phyloP scores from a whole-genome alignment of 2,329 filamentous ascomycete genomes.

The Exophiala oligosperma region DNA sequence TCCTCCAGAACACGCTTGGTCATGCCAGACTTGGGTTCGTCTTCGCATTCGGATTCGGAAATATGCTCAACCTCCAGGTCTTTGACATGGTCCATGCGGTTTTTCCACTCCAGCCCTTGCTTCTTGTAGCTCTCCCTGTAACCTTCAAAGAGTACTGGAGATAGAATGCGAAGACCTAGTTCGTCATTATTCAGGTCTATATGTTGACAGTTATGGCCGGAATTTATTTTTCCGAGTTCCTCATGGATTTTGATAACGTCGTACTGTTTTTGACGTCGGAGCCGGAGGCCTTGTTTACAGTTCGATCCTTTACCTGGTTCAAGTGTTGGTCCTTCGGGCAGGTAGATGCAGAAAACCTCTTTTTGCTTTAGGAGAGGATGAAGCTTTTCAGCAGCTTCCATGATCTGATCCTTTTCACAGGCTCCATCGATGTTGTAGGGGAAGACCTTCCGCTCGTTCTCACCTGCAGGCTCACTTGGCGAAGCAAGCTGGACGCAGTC shows the following conservation, averaged over 20 bases:
- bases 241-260: constrained; percentile 11
- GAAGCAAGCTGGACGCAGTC: constrained; percentile 8
- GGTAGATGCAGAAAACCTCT: constrained; percentile 5
- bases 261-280: constrained; percentile 20
- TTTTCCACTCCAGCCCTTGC: constrained; percentile 17
- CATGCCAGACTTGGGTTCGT: no score
- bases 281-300: constrained; percentile 3
- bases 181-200: not conserved
- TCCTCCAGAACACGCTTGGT: no score
- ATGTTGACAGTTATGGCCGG: not conserved
- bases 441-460: not conserved
- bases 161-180: not conserved
- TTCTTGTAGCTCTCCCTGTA: constrained; percentile 24
- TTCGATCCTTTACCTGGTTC: constrained; percentile 12
- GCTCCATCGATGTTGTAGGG: constrained; percentile 8
- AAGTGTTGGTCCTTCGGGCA: constrained; percentile 8
- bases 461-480: not conserved
- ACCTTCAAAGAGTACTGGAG: not conserved
- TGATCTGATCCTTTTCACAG: not conserved
- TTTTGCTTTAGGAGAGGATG: constrained; percentile 7
- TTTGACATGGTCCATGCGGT: constrained; percentile 2
- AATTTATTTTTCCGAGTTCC: not conserved
- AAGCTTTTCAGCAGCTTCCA: constrained; percentile 8
- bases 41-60: not conserved
- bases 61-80: not conserved